Base-by-base conservation (phyloP, 305 asterid genomes). In the Fraxinus sp. region DNA sequence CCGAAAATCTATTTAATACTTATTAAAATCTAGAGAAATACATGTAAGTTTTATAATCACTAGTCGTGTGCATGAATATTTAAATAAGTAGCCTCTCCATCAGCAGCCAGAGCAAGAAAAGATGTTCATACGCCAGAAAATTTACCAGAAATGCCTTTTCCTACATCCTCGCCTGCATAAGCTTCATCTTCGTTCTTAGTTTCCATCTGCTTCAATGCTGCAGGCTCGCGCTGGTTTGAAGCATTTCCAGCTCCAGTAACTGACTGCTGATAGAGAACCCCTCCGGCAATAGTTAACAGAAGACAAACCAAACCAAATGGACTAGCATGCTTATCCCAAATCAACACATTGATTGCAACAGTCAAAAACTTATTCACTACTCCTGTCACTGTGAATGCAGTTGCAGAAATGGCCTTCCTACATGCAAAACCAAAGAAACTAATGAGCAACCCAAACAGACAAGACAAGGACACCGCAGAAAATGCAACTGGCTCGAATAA, bases 311-410 rank as follows among this genome's bases (percentile, higher is more conserved):
- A 86, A 76, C 98, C 99, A 57, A 94, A 82, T 16, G 97, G 98
- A 81, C 92, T 90, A 35, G 99, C 95, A 88, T 94, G 99, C 88
- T 94, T 96, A 91, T 96, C 98, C 99, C 99, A 96, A 77, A 96
- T 94, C 91, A 88, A 33, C 85, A 96, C 97, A 84, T 96, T 96
- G 78, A 96, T 96, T 0, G 95, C 94, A 68, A 96, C 97, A 9
- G 98, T 94, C 91, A 96, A 81, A 80, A 96, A 94, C 89, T 94
- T 96, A 87, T 96, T 96, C 84, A 96, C 98, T 73, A 96, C 99
- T 68, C 99, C 98, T 0, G 97, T 93, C 71, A 96, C 99, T 0
- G 99, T 96, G 81, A 96, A 96, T 8, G 97, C 97, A 83, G 99
- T 96, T 3, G 99, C 99, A 9, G 99, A 94, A 26, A 96, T 89